Conservation (phyloP, 2,329 filamentous ascomycete genomes). For the Sclerotiophoma versabilis region DNA sequence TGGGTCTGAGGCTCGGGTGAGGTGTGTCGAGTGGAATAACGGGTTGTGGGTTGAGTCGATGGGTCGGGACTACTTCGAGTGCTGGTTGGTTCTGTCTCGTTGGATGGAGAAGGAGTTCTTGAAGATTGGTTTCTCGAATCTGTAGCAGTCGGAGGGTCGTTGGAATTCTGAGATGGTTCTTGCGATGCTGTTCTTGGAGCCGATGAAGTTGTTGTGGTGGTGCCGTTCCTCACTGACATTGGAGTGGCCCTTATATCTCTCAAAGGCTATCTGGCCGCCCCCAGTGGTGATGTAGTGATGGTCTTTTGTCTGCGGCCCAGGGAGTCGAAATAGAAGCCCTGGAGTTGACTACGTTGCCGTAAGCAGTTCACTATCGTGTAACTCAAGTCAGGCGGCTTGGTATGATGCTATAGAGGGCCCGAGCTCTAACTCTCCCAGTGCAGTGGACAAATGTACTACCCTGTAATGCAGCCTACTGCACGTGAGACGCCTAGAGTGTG, state of each 20-base stretch:
- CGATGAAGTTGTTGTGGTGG: not conserved
- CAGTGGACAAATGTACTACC: not conserved
- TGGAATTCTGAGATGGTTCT: conserved; percentile 18
- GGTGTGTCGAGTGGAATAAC: conserved; percentile 15
- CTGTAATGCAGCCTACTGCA: conserved; percentile 12
- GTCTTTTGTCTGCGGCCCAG: conserved; percentile 25
- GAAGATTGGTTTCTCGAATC: conserved; percentile 18
- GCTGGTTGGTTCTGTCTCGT: conserved; percentile 22
- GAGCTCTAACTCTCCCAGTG: conserved; percentile 21
- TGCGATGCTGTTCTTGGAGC: conserved; percentile 8
- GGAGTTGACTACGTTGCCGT: conserved; percentile 29
- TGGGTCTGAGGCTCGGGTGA: conserved; percentile 16
- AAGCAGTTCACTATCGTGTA: conserved; percentile 40
- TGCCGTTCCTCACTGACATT: not conserved
- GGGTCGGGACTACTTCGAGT: conserved; percentile 17
- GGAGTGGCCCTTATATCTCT: conserved; percentile 32
- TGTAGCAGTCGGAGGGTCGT: not conserved
- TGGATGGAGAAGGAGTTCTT: conserved; percentile 34
- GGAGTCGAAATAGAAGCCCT: conserved; percentile 31
- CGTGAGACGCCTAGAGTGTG: conserved; percentile 20
- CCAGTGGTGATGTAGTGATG: conserved; percentile 15
- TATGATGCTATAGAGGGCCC: conserved; percentile 28
- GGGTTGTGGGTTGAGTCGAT: conserved; percentile 10
- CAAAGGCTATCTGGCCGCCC: conserved; percentile 15
- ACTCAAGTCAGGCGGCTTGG: conserved; percentile 25